Base-by-base conservation (phyloP, 2,329 filamentous ascomycete genomes). In the Neopestalotiopsis clavispora region DNA sequence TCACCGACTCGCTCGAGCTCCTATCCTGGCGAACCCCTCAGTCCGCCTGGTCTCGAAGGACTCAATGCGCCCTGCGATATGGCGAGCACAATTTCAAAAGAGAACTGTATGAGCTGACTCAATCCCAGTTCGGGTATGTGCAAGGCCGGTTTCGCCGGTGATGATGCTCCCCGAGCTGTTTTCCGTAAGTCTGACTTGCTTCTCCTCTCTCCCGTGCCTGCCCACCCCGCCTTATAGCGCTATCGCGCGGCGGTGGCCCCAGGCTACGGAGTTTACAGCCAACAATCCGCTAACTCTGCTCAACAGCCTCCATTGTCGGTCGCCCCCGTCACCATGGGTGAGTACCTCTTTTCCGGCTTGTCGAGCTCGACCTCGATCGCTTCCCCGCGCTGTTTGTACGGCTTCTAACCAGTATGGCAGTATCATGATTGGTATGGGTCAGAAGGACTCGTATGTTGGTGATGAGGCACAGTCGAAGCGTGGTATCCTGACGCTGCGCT, bases 391-490 rank as follows among this genome's bases (percentile, higher is more conserved):
- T 34, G 67, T 71, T 28, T 71, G 71, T 70, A 70, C 63, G 68
- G 70, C 62, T 65, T 70, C 79, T 81, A 76, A 81, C 76, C 65
- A 56, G 57, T 64, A 77, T 77, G 72, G 73, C 80, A 97, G 95
- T 91, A 98, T 99, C 90, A 99, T 99, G 96, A 98, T 99, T 85
- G 96, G 96, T 91, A 99, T 99, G 96, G 96, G 96, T 80, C 96
- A 98, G 89, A 99, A 99, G 90, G 96, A 99, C 91, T 98, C 96
- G 74, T 99, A 99, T 83, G 96, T 99, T 80, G 96, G 96, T 90
- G 96, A 99, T 88, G 96, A 99, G 90, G 96, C 96, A 87, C 96
- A 99, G 90, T 99, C 96, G 84, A 99, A 99, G 95, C 95, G 96
- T 96, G 96, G 96, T 97, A 98, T 99, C 88, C 91, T 99, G 79